A percentile compares a stretch with the other conserved stretches of the same genome.
Evolutionary conservation across 73 alveolate species (phyloP).

Genomic region (Paramecium octaurelia): DNA sequence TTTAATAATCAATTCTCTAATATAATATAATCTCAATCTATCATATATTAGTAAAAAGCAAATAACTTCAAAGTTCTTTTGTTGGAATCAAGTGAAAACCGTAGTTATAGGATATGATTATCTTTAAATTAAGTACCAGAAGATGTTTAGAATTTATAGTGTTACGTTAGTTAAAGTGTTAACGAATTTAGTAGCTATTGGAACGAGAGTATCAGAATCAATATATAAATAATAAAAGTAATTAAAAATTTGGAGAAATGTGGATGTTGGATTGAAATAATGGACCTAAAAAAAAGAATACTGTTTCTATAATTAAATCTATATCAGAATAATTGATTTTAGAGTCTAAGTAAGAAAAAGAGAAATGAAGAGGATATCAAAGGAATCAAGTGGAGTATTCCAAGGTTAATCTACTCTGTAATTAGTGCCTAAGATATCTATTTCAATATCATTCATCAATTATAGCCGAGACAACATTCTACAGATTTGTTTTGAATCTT

Average conservation of each 20-base stretch:
- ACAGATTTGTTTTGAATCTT: too few species aligned
- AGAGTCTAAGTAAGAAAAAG: constrained; percentile 53
- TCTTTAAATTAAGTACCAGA: constrained; percentile 50
- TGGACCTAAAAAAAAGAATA: too few species aligned
- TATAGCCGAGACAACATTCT: too few species aligned
- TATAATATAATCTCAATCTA: background rate
- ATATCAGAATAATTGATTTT: background rate
- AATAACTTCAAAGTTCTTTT: constrained; percentile 58
- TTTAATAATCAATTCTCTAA: background rate
- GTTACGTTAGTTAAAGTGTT: constrained; percentile 69
- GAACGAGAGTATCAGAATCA: constrained; percentile 67
- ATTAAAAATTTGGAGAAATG: constrained; percentile 63
- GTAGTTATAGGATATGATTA: background rate
- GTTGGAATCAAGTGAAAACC: constrained; percentile 57
- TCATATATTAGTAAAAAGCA: background rate
- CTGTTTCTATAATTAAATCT: too few species aligned
- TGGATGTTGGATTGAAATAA: constrained; percentile 29
- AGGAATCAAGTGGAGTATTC: constrained; percentile 39
- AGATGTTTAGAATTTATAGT: constrained; percentile 66
- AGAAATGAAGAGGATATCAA: constrained; percentile 14
- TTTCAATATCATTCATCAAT: too few species aligned
- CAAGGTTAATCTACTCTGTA: constrained; percentile 55
- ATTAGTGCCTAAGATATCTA: constrained; percentile 31
- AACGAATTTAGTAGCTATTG: constrained; percentile 69
- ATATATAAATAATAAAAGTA: constrained; percentile 58